A percentile compares a stretch with the other conserved stretches of the same genome.
Evolutionary conservation across 129 eudicot species (phyloP).

Genomic region (Cynara cardunculus): DNA sequence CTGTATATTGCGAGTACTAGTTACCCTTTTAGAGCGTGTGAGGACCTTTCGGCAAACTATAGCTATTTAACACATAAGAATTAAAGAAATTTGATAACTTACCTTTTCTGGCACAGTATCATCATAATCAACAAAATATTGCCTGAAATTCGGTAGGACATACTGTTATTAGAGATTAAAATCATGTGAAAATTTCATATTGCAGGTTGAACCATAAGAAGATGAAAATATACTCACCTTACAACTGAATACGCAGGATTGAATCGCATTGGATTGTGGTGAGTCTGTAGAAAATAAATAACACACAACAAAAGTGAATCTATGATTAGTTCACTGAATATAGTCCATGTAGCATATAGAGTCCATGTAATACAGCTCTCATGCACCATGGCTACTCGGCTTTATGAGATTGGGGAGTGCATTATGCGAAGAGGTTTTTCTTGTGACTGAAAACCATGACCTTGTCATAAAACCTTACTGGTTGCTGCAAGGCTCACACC

Average conservation of each 20-base stretch:
- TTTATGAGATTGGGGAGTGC: too few species aligned
- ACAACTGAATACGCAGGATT: slow-evolving; percentile 95
- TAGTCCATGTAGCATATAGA: not conserved
- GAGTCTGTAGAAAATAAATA: slow-evolving; percentile 44
- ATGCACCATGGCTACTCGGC: not conserved
- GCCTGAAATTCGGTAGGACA: slow-evolving; percentile 56
- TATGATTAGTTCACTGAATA: not conserved
- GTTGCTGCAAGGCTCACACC: too few species aligned
- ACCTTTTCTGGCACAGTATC: slow-evolving; percentile 89
- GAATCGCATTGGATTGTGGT: slow-evolving; percentile 77
- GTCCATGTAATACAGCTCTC: not conserved
- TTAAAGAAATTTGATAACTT: not conserved
- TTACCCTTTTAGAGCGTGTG: not conserved
- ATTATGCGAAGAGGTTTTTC: too few species aligned
- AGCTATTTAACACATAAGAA: not conserved
- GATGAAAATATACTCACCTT: slow-evolving; percentile 53
- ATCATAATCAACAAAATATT: slow-evolving; percentile 71
- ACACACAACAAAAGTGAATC: not conserved
- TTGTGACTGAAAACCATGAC: too few species aligned
- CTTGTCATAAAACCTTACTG: too few species aligned
- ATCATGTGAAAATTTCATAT: not conserved
- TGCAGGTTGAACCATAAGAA: not conserved
- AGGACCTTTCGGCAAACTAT: not conserved
- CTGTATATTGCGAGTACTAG: not conserved
- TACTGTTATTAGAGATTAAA: slow-evolving; percentile 9